Base-by-base conservation (phyloP, 1,284 basidiomycete genomes). In the Trichosporon inkin region DNA sequence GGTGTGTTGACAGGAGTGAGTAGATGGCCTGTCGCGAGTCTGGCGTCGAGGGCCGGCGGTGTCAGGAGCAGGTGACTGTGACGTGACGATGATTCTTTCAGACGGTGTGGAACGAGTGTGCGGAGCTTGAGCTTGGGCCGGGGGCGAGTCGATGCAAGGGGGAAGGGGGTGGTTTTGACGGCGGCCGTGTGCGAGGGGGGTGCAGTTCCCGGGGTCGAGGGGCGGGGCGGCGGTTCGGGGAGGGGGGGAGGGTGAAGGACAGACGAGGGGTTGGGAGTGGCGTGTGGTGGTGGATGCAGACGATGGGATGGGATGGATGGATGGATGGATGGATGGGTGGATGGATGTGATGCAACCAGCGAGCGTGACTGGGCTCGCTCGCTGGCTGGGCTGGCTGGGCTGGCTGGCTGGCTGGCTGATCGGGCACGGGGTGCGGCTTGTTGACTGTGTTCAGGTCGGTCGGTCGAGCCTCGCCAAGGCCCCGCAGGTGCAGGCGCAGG, bases 91-190 rank as follows among this genome's bases (percentile, higher is more conserved):
- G 28, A 5, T 4, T 32, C 28, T 32, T 32, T 4, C 28, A 32
- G 24, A 10, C 28, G 44, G n/a, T 49, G 44, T 49, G 44, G 44
- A 49, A 49, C 44, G 44, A 49, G 24, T 49, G 44, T 49, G 44
- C 44, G 44, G 24, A 28, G 44, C 44, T 49, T 49, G n/a, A 22
- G 44, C 44, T 22, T 49, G 24, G 44, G 44, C 14, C 44, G 22
- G 20, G 8, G n/a, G n/a, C n/a, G n/a, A n/a, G 19, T 22, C 5
- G 13, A 19, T 41, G 40, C 2, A 10, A 10, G 22, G 44, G 22
- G 11, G 41, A 19, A 19, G 17, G 16, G 16, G 40, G 20, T 13
- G 40, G 22, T 16, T 19, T 17, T 44, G 20, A n/a, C n/a, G n/a
- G n/a, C n/a, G n/a, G n/a, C n/a, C n/a, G n/a, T n/a, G n/a, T n/a